Evolutionary conservation across 805 yeast genomes (phyloP), one percentile per base, ranked within the genome.

Genomic region (Candida schatavii): DNA sequence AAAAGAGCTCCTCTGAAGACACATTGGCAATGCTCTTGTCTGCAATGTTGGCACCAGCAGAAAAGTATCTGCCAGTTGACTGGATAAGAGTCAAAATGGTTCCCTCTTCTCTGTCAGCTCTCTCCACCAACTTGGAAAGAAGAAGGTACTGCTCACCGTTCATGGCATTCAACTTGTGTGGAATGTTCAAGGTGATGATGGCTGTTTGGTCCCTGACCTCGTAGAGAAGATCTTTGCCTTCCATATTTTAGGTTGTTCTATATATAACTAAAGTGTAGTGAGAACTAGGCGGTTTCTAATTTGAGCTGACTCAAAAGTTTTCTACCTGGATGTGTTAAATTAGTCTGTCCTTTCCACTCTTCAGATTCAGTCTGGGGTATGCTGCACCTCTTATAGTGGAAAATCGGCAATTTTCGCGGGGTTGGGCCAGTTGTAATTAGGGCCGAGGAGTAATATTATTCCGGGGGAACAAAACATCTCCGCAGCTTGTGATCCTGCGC

Each of bases 41-140:
- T 37, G 66, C 71, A 39, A 85, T 77, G 56, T 88, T 82, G 17
- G 96, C 97, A 20, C 97, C 97, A 5, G 95, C 85, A 20, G 88
- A 80, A 60, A 88, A 88, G 58, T 76, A 85, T 43, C 83, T 70
- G 0, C 96, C 96, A 0, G 84, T 70, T 26, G 88, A 73, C 54
- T 79, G 81, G 37, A 88, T 61, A 38, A 85, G 65, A 1, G 96
- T 88, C 19, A 79, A 73, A 5, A 74, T 54, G 0, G 91, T 81
- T 17, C 70, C 67, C 19, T 78, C 78, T 43, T 85, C 82, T 4
- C 64, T 57, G 44, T 85, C 82, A 0, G 95, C 89, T 45, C 70
- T 56, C 48, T 79, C 79, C 10, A 88, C 62, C 10, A 74, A 64
- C 43, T 75, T 70, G 2, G 83, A 87, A 39, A 88, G 61, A 41